phyloP scores from a whole-genome alignment of 208 protist species.

The Acanthamoeba divionensis region DNA sequence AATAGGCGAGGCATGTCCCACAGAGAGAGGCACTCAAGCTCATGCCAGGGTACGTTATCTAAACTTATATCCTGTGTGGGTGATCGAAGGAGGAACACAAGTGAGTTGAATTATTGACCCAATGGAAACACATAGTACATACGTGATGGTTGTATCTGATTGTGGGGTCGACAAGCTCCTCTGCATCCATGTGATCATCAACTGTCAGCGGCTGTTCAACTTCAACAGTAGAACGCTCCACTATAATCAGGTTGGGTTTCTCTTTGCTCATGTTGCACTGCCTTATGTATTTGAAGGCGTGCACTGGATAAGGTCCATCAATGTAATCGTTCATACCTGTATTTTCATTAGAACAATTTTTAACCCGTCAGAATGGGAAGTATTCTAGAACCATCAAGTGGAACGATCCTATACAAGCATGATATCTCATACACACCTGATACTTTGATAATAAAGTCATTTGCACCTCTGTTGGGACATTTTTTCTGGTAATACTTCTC shows the following conservation, averaged over 20 bases:
- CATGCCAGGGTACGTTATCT: neutral
- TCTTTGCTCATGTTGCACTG: neutral
- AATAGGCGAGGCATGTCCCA: constrained; percentile 19
- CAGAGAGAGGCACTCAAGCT: constrained; percentile 5
- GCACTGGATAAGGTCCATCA: neutral
- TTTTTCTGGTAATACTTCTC: neutral
- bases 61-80: neutral
- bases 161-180: constrained; percentile 13
- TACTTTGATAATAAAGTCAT: neutral
- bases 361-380: too few relatives aligned
- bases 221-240: neutral
- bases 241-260: neutral
- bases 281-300: constrained; percentile 8
- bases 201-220: neutral
- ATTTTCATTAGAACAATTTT: too few relatives aligned
- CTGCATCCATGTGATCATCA: constrained; percentile 26
- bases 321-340: neutral
- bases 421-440: neutral
- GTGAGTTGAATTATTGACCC: neutral
- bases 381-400: too few relatives aligned
- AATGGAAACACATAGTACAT: neutral
- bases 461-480: neutral
- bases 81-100: neutral
- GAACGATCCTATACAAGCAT: too few relatives aligned
- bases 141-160: constrained; percentile 23